Evolutionary conservation across 169 alveolate species (phyloP).

Genomic region (Eimeria sp.): DNA sequence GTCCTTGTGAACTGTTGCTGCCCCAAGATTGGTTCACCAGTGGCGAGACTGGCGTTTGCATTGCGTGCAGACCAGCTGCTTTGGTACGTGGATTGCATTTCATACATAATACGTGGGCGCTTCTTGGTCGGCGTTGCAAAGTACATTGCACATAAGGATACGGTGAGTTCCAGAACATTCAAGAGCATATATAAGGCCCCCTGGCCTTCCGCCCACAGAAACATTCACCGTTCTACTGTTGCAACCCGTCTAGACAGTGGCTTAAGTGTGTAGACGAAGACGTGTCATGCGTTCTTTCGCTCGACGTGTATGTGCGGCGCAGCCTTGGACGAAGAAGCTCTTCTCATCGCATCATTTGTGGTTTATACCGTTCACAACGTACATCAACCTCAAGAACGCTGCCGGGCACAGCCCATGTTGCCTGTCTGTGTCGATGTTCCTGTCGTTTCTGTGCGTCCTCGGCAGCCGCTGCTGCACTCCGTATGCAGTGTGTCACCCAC

Average conservation of each 20-base stretch:
- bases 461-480: constrained; percentile 66
- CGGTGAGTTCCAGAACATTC: background rate
- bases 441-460: constrained; percentile 32
- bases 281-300: background rate
- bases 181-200: background rate
- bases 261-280: background rate
- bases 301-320: constrained; percentile 1
- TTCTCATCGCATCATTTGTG: constrained; percentile 52
- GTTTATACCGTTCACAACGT: constrained; percentile 36
- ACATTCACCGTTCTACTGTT: background rate
- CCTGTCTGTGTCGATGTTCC: constrained; percentile 15
- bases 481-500: constrained; percentile 54
- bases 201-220: background rate
- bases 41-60: background rate
- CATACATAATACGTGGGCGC: constrained; percentile 29
- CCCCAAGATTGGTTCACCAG: background rate
- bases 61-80: constrained; percentile 46
- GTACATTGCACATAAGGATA: constrained; percentile 1
- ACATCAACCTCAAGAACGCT: constrained; percentile 35
- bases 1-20: background rate
- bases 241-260: background rate
- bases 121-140: constrained; percentile 53
- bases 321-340: constrained; percentile 62
- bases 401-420: constrained; percentile 65
- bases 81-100: constrained; percentile 41